Evolutionary conservation across 805 yeast genomes (phyloP).

Genomic region (Priceomyces carsonii): DNA sequence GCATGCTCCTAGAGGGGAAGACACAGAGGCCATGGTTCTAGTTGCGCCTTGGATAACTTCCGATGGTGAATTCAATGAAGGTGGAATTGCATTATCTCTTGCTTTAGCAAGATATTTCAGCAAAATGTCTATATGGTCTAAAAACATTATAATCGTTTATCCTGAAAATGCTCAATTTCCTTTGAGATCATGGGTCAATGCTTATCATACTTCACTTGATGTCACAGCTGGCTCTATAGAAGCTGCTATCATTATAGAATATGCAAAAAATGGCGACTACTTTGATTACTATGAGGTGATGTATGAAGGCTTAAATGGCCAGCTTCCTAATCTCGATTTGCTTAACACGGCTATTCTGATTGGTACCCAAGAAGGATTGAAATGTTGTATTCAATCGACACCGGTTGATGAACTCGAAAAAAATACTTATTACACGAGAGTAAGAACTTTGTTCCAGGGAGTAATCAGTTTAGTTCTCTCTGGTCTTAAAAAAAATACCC

Average conservation of each 20-base stretch:
- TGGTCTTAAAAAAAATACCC: constrained; percentile 58
- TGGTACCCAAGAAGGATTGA: constrained; percentile 74
- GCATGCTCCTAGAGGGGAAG: constrained; percentile 94
- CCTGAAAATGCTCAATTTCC: constrained; percentile 71
- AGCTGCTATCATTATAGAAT: constrained; percentile 84
- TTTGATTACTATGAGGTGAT: constrained; percentile 72
- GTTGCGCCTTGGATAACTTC: constrained; percentile 84
- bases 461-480: constrained; percentile 68
- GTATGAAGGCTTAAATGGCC: constrained; percentile 93
- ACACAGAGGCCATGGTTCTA: constrained; percentile 90
- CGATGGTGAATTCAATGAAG: constrained; percentile 66
- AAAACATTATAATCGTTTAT: constrained; percentile 83
- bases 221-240: constrained; percentile 93
- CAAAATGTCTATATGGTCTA: constrained; percentile 92
- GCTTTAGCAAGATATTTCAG: constrained; percentile 79
- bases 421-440: constrained; percentile 54
- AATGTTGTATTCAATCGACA: constrained; percentile 64
- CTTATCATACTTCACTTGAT: constrained; percentile 83
- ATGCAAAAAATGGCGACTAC: constrained; percentile 63
- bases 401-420: constrained; percentile 46
- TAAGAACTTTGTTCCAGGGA: constrained; percentile 61
- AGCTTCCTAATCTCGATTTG: constrained; percentile 89
- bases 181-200: constrained; percentile 87
- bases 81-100: constrained; percentile 74
- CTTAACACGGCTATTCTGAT: constrained; percentile 78